These are phyloP conservation scores for Coemansia sp. DNA, from an alignment of 192 early-diverging fungal species.

Conservation along the genomic window DNA sequence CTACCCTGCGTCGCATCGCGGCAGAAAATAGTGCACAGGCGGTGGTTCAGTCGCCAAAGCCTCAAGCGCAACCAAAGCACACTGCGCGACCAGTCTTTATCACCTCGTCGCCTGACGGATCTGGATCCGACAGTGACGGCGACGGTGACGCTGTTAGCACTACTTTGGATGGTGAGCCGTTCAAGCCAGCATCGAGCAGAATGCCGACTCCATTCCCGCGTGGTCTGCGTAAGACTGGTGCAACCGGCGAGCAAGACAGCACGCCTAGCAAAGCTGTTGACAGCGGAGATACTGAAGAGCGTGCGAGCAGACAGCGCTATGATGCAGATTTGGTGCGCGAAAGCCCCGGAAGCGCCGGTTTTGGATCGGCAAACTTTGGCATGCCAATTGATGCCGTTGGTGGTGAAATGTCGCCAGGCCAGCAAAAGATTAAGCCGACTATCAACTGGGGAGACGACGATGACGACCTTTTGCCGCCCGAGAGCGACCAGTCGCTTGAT, in stretches of 20 bases:
- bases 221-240: conserved; percentile 1
- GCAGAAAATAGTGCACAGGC: conserved; percentile 43
- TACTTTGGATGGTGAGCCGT: conserved; percentile 4
- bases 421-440: conserved; percentile 25
- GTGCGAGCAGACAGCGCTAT: neutral
- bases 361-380: conserved; percentile 11
- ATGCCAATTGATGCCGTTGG: conserved; percentile 12
- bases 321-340: neutral
- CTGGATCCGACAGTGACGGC: conserved; percentile 9
- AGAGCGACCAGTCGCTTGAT: conserved; percentile 31
- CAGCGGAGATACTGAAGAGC: neutral
- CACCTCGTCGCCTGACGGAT: conserved; percentile 2
- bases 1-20: conserved; percentile 36
- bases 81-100: conserved; percentile 11
- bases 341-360: neutral
- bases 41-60: conserved; percentile 1
- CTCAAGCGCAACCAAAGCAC: neutral
- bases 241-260: neutral
- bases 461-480: conserved; percentile 18
- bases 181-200: conserved; percentile 30
- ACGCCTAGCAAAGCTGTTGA: neutral
- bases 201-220: conserved; percentile 45
- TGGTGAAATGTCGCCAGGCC: conserved; percentile 21
- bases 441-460: conserved; percentile 51
- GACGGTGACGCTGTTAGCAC: neutral